These are phyloP conservation scores for Colletotrichum sp. DNA, from an alignment of 2,329 filamentous ascomycete species.

Conservation along the genomic window DNA sequence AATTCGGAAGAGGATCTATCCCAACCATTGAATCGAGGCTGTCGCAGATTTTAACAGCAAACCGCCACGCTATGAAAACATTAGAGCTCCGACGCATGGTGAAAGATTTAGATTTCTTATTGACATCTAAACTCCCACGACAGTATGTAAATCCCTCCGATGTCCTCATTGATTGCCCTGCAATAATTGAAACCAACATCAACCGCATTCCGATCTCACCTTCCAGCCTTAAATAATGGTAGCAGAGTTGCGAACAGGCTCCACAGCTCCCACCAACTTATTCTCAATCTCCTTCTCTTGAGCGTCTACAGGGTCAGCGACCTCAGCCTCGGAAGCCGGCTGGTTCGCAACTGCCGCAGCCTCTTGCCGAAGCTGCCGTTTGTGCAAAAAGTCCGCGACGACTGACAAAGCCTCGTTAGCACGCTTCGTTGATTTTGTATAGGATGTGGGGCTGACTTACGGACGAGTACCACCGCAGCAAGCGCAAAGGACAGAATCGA, in stretches of 20 bases:
- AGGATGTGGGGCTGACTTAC: neutral
- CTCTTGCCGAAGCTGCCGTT: neutral
- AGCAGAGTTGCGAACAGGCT: neutral
- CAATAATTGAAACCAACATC: fast-evolving
- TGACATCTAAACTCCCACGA: neutral
- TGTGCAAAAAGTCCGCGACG: neutral
- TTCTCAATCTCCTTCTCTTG: neutral
- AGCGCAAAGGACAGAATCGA: neutral
- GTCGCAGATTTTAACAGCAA: neutral
- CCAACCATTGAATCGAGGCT: fast-evolving
- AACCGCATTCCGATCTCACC: fast-evolving
- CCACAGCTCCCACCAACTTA: neutral
- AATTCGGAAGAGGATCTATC: too few relatives aligned
- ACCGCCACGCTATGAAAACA: fast-evolving
- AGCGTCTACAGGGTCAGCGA: fast-evolving
- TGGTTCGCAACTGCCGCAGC: neutral
- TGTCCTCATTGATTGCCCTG: fast-evolving
- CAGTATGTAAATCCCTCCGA: neutral
- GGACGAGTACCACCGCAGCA: neutral
- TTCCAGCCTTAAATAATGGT: neutral
- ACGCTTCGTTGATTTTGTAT: neutral
- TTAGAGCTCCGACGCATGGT: too few relatives aligned
- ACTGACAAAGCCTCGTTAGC: neutral
- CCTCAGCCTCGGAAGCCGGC: neutral
- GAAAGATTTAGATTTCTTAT: neutral